A percentile compares a stretch with the other conserved stretches of the same genome.
phyloP scores from a whole-genome alignment of 257 asterid genomes.

The Primulina eburnea region DNA sequence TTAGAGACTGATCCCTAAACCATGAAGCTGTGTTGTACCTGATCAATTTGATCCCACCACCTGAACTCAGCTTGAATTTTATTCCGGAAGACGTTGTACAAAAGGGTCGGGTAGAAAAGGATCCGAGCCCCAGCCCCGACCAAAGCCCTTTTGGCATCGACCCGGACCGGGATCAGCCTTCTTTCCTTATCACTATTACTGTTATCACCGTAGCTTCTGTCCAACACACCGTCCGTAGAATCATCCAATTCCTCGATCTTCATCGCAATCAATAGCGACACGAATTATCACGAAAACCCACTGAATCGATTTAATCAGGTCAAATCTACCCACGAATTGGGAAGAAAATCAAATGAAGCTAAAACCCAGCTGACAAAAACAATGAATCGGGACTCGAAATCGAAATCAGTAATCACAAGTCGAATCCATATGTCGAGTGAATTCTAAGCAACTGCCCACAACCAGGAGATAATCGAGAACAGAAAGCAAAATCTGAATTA shows the following conservation, averaged over 20 bases:
- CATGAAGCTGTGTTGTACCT: conserved; percentile 39
- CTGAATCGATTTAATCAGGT: background rate
- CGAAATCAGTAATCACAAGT: background rate
- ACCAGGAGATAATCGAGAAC: background rate
- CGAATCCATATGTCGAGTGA: background rate
- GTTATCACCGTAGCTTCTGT: conserved; percentile 17
- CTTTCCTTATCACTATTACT: conserved; percentile 26
- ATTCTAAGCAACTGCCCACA: background rate
- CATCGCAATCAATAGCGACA: conserved; percentile 39
- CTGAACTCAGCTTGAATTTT: conserved; percentile 78
- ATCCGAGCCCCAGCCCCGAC: conserved; percentile 98
- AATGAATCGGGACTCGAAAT: background rate
- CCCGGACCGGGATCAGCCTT: conserved; percentile 51
- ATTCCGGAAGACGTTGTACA: conserved; percentile 86
- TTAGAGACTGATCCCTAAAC: background rate
- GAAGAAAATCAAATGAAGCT: background rate
- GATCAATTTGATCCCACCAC: conserved; percentile 97
- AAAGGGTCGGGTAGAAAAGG: conserved; percentile 87
- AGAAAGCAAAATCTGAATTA: background rate
- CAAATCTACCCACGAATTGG: conserved; percentile 1
- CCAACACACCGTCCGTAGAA: conserved; percentile 26
- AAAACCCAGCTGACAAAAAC: conserved; percentile 14
- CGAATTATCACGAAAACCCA: conserved; percentile 2
- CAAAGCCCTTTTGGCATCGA: conserved; percentile 81
- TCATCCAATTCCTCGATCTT: conserved; percentile 77